Conservation (phyloP, 805 yeast species). For the Wickerhamomyces rabaulensis region DNA sequence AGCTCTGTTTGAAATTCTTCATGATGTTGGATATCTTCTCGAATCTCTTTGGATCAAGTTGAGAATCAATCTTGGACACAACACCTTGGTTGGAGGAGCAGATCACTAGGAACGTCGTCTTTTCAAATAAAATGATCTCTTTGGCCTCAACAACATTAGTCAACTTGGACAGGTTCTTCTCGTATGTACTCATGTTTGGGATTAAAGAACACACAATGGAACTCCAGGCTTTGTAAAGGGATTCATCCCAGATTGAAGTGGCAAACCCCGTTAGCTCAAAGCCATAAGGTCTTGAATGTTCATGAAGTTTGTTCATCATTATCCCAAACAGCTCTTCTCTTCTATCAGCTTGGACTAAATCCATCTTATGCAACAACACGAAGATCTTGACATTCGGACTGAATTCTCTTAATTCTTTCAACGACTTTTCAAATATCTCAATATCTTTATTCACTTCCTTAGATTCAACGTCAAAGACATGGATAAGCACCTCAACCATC, state of each 20-base stretch:
- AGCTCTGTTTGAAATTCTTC: conserved; percentile 90
- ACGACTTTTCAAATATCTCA: conserved; percentile 81
- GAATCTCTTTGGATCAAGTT: conserved; percentile 83
- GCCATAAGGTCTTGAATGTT: conserved; percentile 63
- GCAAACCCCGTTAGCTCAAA: conserved; percentile 82
- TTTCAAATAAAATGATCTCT: conserved; percentile 88
- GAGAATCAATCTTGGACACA: conserved; percentile 8
- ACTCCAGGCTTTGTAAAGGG: conserved; percentile 95
- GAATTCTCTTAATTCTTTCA: conserved; percentile 73
- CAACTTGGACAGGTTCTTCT: conserved; percentile 67
- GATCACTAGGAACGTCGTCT: conserved; percentile 75
- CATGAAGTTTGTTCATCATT: conserved; percentile 78
- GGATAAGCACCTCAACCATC: conserved; percentile 92
- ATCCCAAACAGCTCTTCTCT: conserved; percentile 77
- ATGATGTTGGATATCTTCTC: conserved; percentile 92
- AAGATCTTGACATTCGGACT: conserved; percentile 91
- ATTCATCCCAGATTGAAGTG: conserved; percentile 96
- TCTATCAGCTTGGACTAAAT: conserved; percentile 81
- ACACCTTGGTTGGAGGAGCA: conserved; percentile 33
- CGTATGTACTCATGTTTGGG: conserved; percentile 82
- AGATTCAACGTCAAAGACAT: conserved; percentile 93
- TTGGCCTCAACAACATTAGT: conserved; percentile 75
- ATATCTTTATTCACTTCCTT: conserved; percentile 90
- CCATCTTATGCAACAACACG: conserved; percentile 93
- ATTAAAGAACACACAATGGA: conserved; percentile 91